Evolutionary conservation across 148 eudicot species (phyloP).

Genomic region (Mesembryanthemum crystallinum): DNA sequence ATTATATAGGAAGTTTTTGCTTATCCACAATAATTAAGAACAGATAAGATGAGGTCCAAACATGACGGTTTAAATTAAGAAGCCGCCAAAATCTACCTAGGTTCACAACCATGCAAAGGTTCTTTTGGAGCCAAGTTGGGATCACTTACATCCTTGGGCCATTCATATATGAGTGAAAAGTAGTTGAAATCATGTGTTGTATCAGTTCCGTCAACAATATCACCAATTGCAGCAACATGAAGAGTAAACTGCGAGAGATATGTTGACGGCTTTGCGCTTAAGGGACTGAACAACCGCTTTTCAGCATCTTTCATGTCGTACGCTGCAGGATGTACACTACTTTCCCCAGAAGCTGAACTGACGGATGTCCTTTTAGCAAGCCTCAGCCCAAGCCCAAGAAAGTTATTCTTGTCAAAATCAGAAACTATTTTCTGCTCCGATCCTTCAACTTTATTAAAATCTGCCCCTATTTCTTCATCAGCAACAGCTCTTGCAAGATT

Average conservation of each 20-base stretch:
- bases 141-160: conserved; percentile 93
- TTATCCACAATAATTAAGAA: not conserved
- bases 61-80: not conserved
- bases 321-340: conserved; percentile 40
- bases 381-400: conserved; percentile 88
- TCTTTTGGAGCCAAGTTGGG: conserved; percentile 13
- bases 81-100: not conserved
- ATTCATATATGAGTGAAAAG: conserved; percentile 88
- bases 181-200: conserved; percentile 99
- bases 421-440: conserved; percentile 45
- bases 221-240: conserved; percentile 98
- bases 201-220: conserved; percentile 98
- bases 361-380: conserved; percentile 41
- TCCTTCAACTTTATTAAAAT: conserved; percentile 47
- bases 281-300: conserved; percentile 69
- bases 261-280: conserved; percentile 70
- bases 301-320: conserved; percentile 72
- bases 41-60: not conserved
- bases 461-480: conserved; percentile 80
- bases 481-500: conserved; percentile 98
- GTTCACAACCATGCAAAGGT: not conserved
- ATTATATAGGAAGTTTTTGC: not conserved
- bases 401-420: conserved; percentile 51
- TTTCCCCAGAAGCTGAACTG: conserved; percentile 46
- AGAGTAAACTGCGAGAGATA: conserved; percentile 94